These are phyloP conservation scores for Nevesoporus exiguus DNA, from an alignment of 768 basidiomycete species.

Conservation along the genomic window DNA sequence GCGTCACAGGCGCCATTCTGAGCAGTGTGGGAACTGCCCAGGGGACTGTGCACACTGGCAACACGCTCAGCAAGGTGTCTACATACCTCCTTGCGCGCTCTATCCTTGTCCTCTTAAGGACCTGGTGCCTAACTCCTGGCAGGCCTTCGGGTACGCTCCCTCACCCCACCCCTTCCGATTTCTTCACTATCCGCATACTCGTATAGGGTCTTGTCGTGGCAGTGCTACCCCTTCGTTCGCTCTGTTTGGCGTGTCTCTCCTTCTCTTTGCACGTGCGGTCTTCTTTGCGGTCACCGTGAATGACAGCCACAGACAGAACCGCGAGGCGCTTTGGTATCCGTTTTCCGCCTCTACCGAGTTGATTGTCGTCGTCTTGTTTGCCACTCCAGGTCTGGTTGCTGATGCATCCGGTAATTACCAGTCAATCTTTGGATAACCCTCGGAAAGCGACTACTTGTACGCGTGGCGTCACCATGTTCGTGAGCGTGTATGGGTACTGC, in stretches of 20 bases:
- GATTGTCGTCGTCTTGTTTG: neutral
- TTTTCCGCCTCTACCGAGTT: neutral
- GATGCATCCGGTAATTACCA: too few relatives aligned
- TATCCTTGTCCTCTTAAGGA: neutral
- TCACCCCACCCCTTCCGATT: neutral
- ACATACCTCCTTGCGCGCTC: neutral
- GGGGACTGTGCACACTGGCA: neutral
- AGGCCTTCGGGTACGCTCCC: neutral
- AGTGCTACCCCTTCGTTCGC: too few relatives aligned
- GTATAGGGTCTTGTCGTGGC: neutral
- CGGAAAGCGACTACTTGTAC: too few relatives aligned
- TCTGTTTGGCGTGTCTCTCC: neutral
- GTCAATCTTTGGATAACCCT: too few relatives aligned
- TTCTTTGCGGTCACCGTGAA: neutral
- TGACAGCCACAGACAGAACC: neutral
- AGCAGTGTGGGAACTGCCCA: neutral
- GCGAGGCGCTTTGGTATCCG: neutral
- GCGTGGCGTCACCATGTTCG: too few relatives aligned
- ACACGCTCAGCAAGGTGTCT: neutral
- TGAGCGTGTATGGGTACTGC: too few relatives aligned
- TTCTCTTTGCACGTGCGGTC: neutral
- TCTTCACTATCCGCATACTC: neutral
- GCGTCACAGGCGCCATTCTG: neutral
- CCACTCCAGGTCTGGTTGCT: neutral
- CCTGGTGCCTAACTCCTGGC: neutral